Evolutionary conservation across 148 eudicot genomes (phyloP), one percentile per base, ranked within the genome.

Genomic region (Nepenthes mirabilis): DNA sequence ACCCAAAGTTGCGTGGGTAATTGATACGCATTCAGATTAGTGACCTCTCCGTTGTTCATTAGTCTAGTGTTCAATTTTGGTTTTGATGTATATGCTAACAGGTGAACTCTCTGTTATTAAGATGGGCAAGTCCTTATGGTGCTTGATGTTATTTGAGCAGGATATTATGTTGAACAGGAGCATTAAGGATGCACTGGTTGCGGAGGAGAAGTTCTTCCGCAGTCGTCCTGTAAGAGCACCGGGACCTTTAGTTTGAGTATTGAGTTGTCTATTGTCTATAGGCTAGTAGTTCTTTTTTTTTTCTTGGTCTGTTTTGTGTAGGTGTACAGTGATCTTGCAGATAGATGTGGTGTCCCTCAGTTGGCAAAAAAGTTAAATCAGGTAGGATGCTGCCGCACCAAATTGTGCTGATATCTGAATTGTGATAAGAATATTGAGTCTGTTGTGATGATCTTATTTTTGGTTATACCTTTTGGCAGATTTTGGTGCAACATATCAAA

Each of bases 301-400:
- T 61, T 56, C 5, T 65, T 47, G 52, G 52, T 23, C 23, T 23
- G 23, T 23, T 23, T 52, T 61, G 47, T 6, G 70, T 62, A 77
- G 83, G 69, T 60, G 60, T 79, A 76, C 67, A 60, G 53, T 48
- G 67, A 59, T 70, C 63, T 79, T n/a, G 57, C 58, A 57, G 78
- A 76, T 68, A 60, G 63, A 11, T 79, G 83, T 51, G 83, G 83
- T 57, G 65, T 79, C 66, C 78, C 80, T 48, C 75, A 73, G 61
- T 65, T 79, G 59, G 77, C 83, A 51, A 79, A 70, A 69, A 79
- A 79, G 72, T 59, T 79, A 52, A 79, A 76, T 52, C 78, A 76
- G 77, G 83, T 79, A 66, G 35, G 47, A 55, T 33, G 43, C 7
- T 55, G 37, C 14, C 33, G 23, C 32, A 53, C 36, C 36, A 34